phyloP scores from a whole-genome alignment of 2,329 filamentous ascomycete species.

The Coniochaeta pulveracea region DNA sequence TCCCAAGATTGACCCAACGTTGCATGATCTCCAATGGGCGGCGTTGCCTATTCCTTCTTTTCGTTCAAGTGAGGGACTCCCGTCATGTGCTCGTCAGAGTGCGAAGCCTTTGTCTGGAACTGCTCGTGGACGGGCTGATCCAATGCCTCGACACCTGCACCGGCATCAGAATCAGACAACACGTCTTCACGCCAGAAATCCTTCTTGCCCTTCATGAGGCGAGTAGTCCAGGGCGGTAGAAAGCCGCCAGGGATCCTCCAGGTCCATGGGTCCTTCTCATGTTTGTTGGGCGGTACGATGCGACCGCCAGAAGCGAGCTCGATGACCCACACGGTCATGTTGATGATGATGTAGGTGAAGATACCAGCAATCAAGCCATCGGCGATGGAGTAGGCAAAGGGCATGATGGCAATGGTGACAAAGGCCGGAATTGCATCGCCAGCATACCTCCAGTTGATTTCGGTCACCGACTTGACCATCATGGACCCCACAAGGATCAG shows the following conservation, averaged over 20 bases:
- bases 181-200: conserved; percentile 54
- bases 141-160: not conserved
- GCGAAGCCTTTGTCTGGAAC: conserved; percentile 11
- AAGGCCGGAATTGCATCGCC: conserved; percentile 80
- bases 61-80: too few relatives aligned
- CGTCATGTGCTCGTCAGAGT: conserved; percentile 10
- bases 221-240: conserved; percentile 61
- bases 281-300: conserved; percentile 63
- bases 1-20: not conserved
- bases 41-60: too few relatives aligned
- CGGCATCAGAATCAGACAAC: conserved; percentile 6
- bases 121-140: conserved; percentile 9
- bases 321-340: conserved; percentile 58
- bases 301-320: conserved; percentile 56
- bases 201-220: conserved; percentile 54
- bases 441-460: conserved; percentile 84
- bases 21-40: too few relatives aligned
- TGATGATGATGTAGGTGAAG: conserved; percentile 65
- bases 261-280: conserved; percentile 70
- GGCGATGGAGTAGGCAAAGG: conserved; percentile 81
- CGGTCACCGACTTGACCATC: conserved; percentile 67
- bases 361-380: conserved; percentile 78
- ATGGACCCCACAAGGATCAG: conserved; percentile 78
- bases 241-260: conserved; percentile 66
- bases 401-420: conserved; percentile 75